phyloP scores from a whole-genome alignment of 768 basidiomycete species.

The Mrakia blollopis region DNA sequence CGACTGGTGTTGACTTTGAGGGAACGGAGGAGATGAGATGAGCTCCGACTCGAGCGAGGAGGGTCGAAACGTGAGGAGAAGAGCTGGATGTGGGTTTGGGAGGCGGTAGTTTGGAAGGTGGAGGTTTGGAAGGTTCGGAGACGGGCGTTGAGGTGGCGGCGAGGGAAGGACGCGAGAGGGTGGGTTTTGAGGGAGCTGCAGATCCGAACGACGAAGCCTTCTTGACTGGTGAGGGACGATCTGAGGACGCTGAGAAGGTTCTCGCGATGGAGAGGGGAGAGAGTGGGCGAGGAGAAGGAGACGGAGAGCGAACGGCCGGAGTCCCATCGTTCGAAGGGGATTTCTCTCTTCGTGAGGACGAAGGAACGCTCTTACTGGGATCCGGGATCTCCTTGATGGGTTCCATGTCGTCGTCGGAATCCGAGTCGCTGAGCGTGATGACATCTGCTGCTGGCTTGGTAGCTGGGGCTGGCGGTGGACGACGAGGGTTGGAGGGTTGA shows the following conservation, averaged over 20 bases:
- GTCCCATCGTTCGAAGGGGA: not conserved
- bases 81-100: not conserved
- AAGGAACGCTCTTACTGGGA: constrained; percentile 13
- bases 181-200: not conserved
- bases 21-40: no score
- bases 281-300: constrained; percentile 5
- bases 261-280: constrained; percentile 17
- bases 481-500: not conserved
- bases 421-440: constrained; percentile 7
- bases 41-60: no score
- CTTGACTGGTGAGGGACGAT: not conserved
- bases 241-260: constrained; percentile 3
- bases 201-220: not conserved
- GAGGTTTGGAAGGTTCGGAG: not conserved
- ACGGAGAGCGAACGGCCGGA: constrained; percentile 20
- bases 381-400: constrained; percentile 38
- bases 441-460: not conserved
- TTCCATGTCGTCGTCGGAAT: constrained; percentile 48
- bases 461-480: not conserved
- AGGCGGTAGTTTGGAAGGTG: not conserved
- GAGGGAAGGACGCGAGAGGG: not conserved
- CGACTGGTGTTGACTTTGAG: no score
- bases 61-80: no score
- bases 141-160: not conserved
- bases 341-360: not conserved